A percentile compares a stretch with the other conserved stretches of the same genome.
These are phyloP conservation scores for Trichoderma lentiforme DNA, from an alignment of 2,329 filamentous ascomycete species.

Conservation along the genomic window DNA sequence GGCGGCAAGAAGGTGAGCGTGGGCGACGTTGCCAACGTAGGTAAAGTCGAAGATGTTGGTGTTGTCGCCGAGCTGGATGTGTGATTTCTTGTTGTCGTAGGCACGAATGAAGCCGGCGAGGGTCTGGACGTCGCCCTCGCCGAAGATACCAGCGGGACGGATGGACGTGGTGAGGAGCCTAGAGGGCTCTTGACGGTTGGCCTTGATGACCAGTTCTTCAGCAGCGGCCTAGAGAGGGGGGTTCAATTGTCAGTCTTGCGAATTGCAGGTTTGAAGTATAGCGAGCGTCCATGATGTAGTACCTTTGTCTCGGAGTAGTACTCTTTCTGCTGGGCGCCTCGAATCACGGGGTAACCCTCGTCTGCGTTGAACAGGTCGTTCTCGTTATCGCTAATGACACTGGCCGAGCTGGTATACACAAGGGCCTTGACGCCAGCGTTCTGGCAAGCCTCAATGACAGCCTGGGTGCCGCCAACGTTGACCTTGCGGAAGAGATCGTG, in stretches of 20 bases:
- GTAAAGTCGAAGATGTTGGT: conserved; percentile 63
- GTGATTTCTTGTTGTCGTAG: conserved; percentile 64
- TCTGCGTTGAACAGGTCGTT: conserved; percentile 79
- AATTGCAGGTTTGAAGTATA: background rate
- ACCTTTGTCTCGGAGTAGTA: conserved; percentile 94
- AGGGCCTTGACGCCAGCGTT: conserved; percentile 71
- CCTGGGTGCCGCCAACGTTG: conserved; percentile 82
- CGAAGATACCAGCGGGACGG: conserved; percentile 85
- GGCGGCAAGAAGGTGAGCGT: conserved; percentile 80
- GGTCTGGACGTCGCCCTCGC: conserved; percentile 78
- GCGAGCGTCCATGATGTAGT: background rate
- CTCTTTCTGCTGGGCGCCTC: conserved; percentile 66
- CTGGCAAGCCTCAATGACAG: conserved; percentile 71
- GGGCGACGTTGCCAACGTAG: conserved; percentile 61
- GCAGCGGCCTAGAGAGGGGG: conserved; percentile 58
- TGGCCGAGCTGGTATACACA: conserved; percentile 88
- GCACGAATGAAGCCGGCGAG: conserved; percentile 72
- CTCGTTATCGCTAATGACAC: conserved; percentile 78
- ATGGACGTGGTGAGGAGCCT: conserved; percentile 74
- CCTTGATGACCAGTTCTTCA: conserved; percentile 74
- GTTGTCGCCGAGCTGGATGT: conserved; percentile 74
- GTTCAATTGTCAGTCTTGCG: background rate
- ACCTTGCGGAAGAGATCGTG: conserved; percentile 70
- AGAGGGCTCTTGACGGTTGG: conserved; percentile 59
- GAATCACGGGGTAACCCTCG: conserved; percentile 75